Conservation (phyloP, 2,329 filamentous ascomycete species). For the Xylariaceae sp. region DNA sequence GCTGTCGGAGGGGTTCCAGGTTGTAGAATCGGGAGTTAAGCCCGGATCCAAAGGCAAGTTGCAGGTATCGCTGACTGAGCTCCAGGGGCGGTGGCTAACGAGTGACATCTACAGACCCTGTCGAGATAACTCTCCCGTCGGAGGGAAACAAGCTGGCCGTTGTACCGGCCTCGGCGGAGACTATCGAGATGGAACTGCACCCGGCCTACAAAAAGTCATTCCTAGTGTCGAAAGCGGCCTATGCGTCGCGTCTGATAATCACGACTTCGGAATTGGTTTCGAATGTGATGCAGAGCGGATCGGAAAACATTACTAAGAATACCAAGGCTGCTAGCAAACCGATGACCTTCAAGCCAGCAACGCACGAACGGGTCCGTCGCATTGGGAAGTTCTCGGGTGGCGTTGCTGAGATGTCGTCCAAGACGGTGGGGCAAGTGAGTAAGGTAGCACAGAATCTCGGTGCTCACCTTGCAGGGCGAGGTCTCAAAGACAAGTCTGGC, state of each 20-base stretch:
- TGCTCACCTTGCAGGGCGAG: constrained; percentile 64
- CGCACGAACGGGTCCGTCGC: constrained; percentile 78
- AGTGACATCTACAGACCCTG: constrained; percentile 53
- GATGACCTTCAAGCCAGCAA: constrained; percentile 79
- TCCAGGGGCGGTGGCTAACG: constrained; percentile 8
- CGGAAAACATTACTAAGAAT: constrained; percentile 73
- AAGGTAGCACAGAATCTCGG: constrained; percentile 87
- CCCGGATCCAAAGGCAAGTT: constrained; percentile 83
- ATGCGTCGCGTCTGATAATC: constrained; percentile 85
- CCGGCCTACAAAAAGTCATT: constrained; percentile 87
- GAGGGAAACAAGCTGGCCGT: constrained; percentile 63
- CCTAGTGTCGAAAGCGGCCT: constrained; percentile 79
- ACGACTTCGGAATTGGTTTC: constrained; percentile 77
- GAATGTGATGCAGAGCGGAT: constrained; percentile 69
- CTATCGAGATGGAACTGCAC: constrained; percentile 72
- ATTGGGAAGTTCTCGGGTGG: constrained; percentile 80
- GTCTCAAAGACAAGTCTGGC: constrained; percentile 46
- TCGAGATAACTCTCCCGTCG: constrained; percentile 68
- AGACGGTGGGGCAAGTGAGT: constrained; percentile 79
- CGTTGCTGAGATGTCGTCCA: constrained; percentile 73
- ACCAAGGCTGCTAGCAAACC: constrained; percentile 74
- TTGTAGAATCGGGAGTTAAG: constrained; percentile 73
- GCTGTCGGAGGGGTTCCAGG: constrained; percentile 72
- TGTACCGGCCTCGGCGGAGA: constrained; percentile 61
- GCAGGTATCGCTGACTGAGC: background rate